Conservation (phyloP, 2,329 filamentous ascomycete species). For the Chaetomiaceae sp. region DNA sequence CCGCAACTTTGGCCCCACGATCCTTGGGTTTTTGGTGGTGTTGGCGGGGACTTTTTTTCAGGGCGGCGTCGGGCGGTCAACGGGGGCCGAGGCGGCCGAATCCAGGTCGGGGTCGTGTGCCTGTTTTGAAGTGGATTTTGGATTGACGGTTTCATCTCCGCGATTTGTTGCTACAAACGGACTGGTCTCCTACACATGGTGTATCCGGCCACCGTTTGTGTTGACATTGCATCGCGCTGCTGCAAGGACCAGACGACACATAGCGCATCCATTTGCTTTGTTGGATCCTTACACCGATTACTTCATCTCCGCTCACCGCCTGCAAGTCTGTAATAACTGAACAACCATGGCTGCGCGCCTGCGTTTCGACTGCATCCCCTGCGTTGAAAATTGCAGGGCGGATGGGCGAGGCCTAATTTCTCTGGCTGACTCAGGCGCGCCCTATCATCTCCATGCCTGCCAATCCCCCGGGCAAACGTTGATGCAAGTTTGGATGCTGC, state of each 20-base stretch:
- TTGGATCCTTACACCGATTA: conserved; percentile 4
- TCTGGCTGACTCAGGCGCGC: conserved; percentile 11
- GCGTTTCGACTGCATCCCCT: conserved; percentile 8
- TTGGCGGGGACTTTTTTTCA: background rate
- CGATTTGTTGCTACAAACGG: background rate
- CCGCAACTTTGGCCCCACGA: background rate
- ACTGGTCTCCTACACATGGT: too few relatives aligned
- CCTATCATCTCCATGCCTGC: background rate
- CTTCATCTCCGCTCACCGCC: conserved; percentile 9
- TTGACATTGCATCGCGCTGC: background rate
- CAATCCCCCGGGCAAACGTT: conserved; percentile 1
- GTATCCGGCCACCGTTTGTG: background rate
- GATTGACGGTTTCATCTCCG: conserved; percentile 9
- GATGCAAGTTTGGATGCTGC: conserved; percentile 12
- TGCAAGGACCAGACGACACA: conserved; percentile 3
- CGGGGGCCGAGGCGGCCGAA: conserved; percentile 2
- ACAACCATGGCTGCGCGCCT: background rate
- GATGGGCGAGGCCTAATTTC: conserved; percentile 9
- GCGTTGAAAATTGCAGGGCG: conserved; percentile 7
- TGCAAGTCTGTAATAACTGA: background rate
- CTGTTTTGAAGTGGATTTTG: conserved; percentile 2
- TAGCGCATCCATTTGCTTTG: conserved; percentile 2
- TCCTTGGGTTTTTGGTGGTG: background rate
- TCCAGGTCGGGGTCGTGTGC: background rate
- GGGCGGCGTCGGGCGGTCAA: conserved; percentile 10